A percentile compares a stretch with the other conserved stretches of the same genome.
phyloP scores from a whole-genome alignment of 495 filamentous ascomycete genomes.

The Trichoderma asperelloides region DNA sequence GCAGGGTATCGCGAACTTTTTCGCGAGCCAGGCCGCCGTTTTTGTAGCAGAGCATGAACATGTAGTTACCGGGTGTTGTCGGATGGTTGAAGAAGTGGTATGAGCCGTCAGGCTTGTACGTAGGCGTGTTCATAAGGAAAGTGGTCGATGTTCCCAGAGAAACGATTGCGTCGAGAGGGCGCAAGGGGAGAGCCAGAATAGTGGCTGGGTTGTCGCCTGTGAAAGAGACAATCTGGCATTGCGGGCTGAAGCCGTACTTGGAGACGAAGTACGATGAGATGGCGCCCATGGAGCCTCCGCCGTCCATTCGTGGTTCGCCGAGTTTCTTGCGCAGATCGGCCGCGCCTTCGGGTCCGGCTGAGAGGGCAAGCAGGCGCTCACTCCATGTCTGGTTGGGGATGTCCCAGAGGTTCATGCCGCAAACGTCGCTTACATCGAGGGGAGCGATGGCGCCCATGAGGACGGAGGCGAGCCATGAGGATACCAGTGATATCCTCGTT shows the following conservation, averaged over 20 bases:
- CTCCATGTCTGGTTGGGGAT: slow-evolving; percentile 66
- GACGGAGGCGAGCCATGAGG: slow-evolving; percentile 87
- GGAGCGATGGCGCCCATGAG: slow-evolving; percentile 81
- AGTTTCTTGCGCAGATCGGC: slow-evolving; percentile 68
- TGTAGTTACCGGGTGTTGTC: slow-evolving; percentile 69
- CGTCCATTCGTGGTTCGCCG: slow-evolving; percentile 68
- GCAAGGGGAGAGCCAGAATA: slow-evolving; percentile 80
- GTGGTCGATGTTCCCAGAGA: slow-evolving; percentile 92
- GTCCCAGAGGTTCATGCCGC: slow-evolving; percentile 96
- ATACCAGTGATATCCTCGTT: slow-evolving; percentile 82
- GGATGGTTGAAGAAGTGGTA: slow-evolving; percentile 90
- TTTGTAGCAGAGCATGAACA: slow-evolving; percentile 99
- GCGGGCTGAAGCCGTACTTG: slow-evolving; percentile 66
- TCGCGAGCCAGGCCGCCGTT: slow-evolving; percentile 93
- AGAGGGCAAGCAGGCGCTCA: slow-evolving; percentile 61
- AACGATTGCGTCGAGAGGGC: slow-evolving; percentile 83
- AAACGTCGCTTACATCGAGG: slow-evolving; percentile 89
- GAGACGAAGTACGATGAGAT: slow-evolving; percentile 67
- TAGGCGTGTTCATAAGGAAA: slow-evolving; percentile 89
- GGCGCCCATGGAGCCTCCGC: slow-evolving; percentile 65
- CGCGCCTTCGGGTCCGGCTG: slow-evolving; percentile 58
- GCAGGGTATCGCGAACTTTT: slow-evolving; percentile 62
- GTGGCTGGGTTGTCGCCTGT: slow-evolving; percentile 96
- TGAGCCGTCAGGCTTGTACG: slow-evolving; percentile 76
- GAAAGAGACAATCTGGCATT: slow-evolving; percentile 72